Evolutionary conservation across 1,284 basidiomycete genomes (phyloP), one percentile per base, ranked within the genome.

Genomic region (Austropuccinia psidii): DNA sequence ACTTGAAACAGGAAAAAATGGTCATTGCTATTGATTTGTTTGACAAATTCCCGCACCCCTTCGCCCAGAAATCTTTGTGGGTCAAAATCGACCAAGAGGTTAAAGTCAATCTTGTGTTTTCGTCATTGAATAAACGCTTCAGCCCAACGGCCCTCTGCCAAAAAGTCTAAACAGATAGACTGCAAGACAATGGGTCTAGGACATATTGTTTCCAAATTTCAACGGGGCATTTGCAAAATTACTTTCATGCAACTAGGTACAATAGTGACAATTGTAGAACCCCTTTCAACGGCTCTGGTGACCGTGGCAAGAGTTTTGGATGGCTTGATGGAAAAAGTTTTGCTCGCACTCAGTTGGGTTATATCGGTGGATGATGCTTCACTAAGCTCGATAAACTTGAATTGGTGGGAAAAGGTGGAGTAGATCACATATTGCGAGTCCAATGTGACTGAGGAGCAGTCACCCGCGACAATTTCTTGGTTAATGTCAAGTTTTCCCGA

Each of bases 221-320:
- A 96, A 77, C 96, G 84, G 0, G 95, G 96, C 93, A 98, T 98
- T 83, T 99, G 96, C 15, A 99, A 82, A 0, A 98, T 90, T 19
- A 97, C 81, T 76, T 85, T 88, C 91, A 96, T 98, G 8, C 87
- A 83, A 75, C 88, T 91, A 1, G 92, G 89, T 0, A 94, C 88
- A 13, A 88, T 89, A 0, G 88, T 87, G 1, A 96, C 91, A 33
- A 95, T 92, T 73, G 88, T 83, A 0, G 90, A 89, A 0, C 93
- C 93, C 57, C 94, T 83, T 81, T 97, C 93, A 0, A 96, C 86
- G 21, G 90, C 84, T 50, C 93, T 85, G 19, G 84, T 43, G 45
- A 49, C 39, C 24, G 43, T 64, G n/a, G 31, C 31, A 21, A 33
- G 29, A 19, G 45, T 13, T 64, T 67, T 29, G 3, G 49, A 54